These are phyloP conservation scores for Hibiscus trionum DNA, from an alignment of 345 rosid species.

Conservation along the genomic window DNA sequence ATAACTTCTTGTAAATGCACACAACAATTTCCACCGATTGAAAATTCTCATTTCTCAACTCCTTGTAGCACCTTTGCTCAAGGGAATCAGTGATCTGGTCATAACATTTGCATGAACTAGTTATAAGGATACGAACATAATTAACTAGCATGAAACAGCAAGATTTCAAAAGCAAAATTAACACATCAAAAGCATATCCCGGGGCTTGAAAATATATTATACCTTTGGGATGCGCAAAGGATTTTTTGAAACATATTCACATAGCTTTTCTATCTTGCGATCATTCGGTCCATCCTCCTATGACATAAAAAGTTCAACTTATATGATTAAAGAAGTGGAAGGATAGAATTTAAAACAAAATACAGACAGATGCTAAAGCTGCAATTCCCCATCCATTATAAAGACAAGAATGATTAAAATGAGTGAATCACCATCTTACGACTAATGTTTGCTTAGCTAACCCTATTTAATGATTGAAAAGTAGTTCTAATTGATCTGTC, in stretches of 20 bases:
- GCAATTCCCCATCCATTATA: neutral
- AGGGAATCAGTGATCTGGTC: constrained; percentile 73
- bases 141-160: neutral
- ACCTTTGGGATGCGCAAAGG: constrained; percentile 95
- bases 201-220: constrained; percentile 16
- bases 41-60: constrained; percentile 82
- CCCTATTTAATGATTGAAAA: neutral
- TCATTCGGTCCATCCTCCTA: constrained; percentile 92
- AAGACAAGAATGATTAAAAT: neutral
- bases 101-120: constrained; percentile 16
- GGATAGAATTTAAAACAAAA: neutral
- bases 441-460: neutral
- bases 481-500: constrained; percentile 1
- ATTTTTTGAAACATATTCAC: constrained; percentile 91
- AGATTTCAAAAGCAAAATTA: neutral
- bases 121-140: neutral
- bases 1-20: constrained; percentile 79
- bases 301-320: constrained; percentile 12
- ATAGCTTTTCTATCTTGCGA: constrained; percentile 80
- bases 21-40: constrained; percentile 68
- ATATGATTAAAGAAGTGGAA: neutral
- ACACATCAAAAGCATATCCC: neutral
- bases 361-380: neutral
- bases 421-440: neutral
- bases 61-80: constrained; percentile 98